Conservation (phyloP, 495 filamentous ascomycete genomes). For the Penicillium atrosanguineum region DNA sequence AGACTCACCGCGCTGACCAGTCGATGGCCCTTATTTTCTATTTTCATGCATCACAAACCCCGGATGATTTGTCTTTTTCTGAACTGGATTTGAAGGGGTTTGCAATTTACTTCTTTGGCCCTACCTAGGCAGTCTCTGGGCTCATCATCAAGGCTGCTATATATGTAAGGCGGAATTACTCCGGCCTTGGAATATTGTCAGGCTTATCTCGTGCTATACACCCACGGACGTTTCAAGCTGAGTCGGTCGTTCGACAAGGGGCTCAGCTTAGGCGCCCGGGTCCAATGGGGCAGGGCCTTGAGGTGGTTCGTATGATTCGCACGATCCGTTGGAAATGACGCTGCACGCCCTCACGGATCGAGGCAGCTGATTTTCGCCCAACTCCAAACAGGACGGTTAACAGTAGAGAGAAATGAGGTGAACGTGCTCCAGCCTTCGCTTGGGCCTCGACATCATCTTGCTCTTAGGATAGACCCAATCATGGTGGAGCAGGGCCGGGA, state of each 20-base stretch:
- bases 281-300: background rate
- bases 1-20: background rate
- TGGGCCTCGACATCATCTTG: background rate
- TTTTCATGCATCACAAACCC: background rate
- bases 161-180: background rate
- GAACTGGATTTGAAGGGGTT: background rate
- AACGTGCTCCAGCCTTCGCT: background rate
- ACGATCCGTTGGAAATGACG: constrained; percentile 4
- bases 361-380: constrained; percentile 10
- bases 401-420: background rate
- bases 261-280: background rate
- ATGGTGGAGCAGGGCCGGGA: constrained; percentile 20
- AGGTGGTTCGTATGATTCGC: background rate
- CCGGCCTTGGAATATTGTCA: background rate
- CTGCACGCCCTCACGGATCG: constrained; percentile 2
- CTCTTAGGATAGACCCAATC: constrained; percentile 10
- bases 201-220: background rate
- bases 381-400: background rate
- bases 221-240: background rate
- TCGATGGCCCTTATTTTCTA: background rate
- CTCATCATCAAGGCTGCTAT: background rate
- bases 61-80: background rate
- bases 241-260: background rate
- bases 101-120: background rate
- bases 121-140: background rate